These are phyloP conservation scores for Hygrophorus pudorinus DNA, from an alignment of 768 basidiomycete species.

Conservation along the genomic window DNA sequence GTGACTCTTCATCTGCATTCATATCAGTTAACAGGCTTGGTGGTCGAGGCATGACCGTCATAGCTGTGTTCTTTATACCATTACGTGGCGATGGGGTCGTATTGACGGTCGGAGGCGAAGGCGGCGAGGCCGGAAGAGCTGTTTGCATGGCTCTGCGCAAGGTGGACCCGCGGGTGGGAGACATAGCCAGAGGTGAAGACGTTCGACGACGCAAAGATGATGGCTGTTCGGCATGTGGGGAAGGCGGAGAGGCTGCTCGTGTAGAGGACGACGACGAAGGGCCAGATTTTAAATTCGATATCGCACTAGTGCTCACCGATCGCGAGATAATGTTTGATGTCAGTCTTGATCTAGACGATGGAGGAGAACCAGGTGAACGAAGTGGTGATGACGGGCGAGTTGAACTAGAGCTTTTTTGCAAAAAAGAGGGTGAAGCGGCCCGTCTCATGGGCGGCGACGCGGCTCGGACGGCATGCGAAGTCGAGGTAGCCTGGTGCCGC, in stretches of 20 bases:
- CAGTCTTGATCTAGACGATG: constrained; percentile 32
- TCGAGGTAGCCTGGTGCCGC: constrained; percentile 74
- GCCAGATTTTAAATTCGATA: constrained; percentile 28
- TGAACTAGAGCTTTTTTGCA: constrained; percentile 22
- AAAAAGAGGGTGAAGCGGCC: constrained; percentile 31
- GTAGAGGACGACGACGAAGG: constrained; percentile 9
- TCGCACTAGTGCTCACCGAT: constrained; percentile 29
- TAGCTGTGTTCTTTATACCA: constrained; percentile 15
- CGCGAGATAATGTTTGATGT: constrained; percentile 31
- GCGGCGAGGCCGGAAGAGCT: constrained; percentile 28
- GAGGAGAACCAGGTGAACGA: constrained; percentile 37
- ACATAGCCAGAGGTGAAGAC: constrained; percentile 39
- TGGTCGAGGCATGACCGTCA: constrained; percentile 29
- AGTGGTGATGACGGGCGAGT: constrained; percentile 38
- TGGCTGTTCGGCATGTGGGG: constrained; percentile 22
- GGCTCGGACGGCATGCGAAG: constrained; percentile 35
- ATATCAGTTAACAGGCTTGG: constrained; percentile 34
- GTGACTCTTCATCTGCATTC: constrained; percentile 42
- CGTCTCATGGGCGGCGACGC: constrained; percentile 30
- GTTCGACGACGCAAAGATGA: constrained; percentile 32
- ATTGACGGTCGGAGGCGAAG: constrained; percentile 20
- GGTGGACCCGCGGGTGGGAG: constrained; percentile 21
- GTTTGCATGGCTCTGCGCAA: constrained; percentile 31
- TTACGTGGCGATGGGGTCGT: constrained; percentile 21
- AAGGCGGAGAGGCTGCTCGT: constrained; percentile 28